These are phyloP conservation scores for Inga laurina DNA, from an alignment of 306 rosid species.

Conservation along the genomic window DNA sequence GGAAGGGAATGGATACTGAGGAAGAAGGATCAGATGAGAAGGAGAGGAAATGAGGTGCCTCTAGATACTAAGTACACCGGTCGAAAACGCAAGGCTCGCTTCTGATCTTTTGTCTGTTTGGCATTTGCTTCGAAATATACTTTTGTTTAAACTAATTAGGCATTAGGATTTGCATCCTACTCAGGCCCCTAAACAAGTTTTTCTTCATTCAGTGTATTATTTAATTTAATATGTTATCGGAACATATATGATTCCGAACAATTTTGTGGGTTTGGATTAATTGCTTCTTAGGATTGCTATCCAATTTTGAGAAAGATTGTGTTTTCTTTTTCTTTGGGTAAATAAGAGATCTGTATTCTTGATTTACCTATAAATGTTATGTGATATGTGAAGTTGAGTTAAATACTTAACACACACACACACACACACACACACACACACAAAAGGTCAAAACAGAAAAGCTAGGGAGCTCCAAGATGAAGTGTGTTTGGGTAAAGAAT, in stretches of 20 bases:
- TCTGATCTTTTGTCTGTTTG: constrained; percentile 41
- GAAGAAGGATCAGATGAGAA: constrained; percentile 91
- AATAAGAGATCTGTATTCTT: not conserved
- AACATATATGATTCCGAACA: not conserved
- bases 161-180: not conserved
- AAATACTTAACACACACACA: no score
- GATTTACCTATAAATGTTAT: not conserved
- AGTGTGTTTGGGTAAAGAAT: no score
- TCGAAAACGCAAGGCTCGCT: constrained; percentile 81
- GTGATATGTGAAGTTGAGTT: not conserved
- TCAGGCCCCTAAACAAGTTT: no score
- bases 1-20: constrained; percentile 84
- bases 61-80: constrained; percentile 76
- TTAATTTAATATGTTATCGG: not conserved
- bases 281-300: not conserved
- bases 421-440: no score
- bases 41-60: constrained; percentile 81
- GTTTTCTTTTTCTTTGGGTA: not conserved
- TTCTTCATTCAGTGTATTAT: no score
- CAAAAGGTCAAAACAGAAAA: no score
- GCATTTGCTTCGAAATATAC: not conserved
- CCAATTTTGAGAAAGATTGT: not conserved
- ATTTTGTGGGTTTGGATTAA: not conserved
- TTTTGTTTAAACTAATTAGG: no score
- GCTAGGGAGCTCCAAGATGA: no score